phyloP scores from a whole-genome alignment of 1,284 basidiomycete genomes.

The Sporisorium reilianum region DNA sequence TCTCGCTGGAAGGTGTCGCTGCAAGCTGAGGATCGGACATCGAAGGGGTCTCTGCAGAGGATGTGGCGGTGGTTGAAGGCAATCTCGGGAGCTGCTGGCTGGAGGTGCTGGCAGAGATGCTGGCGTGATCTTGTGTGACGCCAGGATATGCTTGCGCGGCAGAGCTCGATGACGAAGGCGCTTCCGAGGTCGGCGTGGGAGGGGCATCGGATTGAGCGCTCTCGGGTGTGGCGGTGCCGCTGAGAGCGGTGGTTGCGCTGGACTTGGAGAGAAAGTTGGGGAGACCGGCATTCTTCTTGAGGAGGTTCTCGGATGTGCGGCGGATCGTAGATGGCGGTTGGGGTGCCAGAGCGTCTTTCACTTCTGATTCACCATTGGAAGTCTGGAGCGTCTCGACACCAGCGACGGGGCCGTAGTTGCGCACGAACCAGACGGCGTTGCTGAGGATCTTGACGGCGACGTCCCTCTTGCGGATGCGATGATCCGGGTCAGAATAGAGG shows the following conservation, averaged over 20 bases:
- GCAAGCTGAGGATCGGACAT: background rate
- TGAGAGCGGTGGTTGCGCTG: conserved; percentile 47
- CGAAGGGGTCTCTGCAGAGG: background rate
- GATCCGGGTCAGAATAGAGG: conserved; percentile 30
- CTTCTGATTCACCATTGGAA: background rate
- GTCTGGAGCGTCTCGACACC: conserved; percentile 32
- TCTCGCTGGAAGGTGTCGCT: conserved; percentile 8
- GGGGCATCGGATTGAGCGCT: conserved; percentile 26
- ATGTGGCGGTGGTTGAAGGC: background rate
- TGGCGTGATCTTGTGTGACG: background rate
- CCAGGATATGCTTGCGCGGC: conserved; percentile 4
- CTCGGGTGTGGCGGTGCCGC: conserved; percentile 48
- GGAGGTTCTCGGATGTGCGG: conserved; percentile 39
- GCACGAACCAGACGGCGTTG: conserved; percentile 62
- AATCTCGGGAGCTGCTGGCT: conserved; percentile 4
- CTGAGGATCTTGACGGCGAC: conserved; percentile 59
- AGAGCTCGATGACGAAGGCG: conserved; percentile 3
- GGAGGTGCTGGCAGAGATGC: conserved; percentile 6
- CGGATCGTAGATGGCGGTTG: conserved; percentile 23
- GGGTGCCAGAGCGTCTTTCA: conserved; percentile 9
- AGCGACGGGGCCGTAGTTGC: conserved; percentile 47
- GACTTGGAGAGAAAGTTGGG: conserved; percentile 46
- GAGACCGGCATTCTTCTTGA: conserved; percentile 39
- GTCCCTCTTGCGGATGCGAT: conserved; percentile 58
- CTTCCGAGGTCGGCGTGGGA: conserved; percentile 9